Evolutionary conservation across 2,329 filamentous ascomycete genomes (phyloP).

Genomic region (Arthrocladium fulminans): DNA sequence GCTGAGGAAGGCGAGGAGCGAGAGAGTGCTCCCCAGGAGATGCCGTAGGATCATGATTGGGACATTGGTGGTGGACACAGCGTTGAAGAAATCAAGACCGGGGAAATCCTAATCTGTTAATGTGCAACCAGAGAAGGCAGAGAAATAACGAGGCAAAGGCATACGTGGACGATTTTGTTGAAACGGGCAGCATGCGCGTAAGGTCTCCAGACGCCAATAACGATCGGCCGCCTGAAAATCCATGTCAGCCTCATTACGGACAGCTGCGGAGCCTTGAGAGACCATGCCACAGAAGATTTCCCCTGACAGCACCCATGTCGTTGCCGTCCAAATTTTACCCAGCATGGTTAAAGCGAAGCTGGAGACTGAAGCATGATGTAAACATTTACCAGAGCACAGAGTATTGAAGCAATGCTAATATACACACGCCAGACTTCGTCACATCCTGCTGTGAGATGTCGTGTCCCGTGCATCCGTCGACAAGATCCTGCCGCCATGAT

Average conservation of each 20-base stretch:
- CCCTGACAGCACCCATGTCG: not conserved
- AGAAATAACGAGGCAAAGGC: not conserved
- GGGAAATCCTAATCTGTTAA: not conserved
- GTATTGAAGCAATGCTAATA: not conserved
- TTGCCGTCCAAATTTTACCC: not conserved
- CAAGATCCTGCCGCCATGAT: not conserved
- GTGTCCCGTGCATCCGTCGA: not conserved
- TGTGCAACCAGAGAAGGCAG: not conserved
- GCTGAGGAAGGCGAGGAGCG: conserved; percentile 6
- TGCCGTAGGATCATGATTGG: conserved; percentile 5
- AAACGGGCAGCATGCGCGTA: conserved; percentile 6
- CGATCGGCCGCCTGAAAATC: not conserved
- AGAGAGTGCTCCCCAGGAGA: conserved; percentile 11
- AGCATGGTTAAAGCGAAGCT: not conserved
- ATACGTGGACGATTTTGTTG: conserved; percentile 8
- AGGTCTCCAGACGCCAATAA: not conserved
- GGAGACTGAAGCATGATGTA: no score
- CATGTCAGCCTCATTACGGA: conserved; percentile 2
- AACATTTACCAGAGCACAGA: no score
- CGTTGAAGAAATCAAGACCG: not conserved
- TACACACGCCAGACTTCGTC: not conserved
- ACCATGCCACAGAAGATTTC: no score
- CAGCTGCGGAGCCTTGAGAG: not conserved
- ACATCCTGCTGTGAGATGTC: not conserved
- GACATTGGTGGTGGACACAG: not conserved